Evolutionary conservation across 2,329 filamentous ascomycete species (phyloP).

Genomic region (Phoma sp.): DNA sequence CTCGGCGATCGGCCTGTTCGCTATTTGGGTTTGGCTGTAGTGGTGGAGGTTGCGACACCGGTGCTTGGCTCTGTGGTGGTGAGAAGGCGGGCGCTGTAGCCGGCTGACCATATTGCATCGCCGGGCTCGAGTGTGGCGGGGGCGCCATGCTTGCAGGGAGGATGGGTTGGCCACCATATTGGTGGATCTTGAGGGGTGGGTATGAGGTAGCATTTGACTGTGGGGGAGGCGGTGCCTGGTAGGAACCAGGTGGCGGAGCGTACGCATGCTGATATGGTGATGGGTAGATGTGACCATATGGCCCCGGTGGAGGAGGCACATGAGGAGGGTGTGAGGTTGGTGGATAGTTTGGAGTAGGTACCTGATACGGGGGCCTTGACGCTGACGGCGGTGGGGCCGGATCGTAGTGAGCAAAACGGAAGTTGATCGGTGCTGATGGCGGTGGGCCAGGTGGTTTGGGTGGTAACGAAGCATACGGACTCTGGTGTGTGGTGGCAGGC

Average conservation of each 20-base stretch:
- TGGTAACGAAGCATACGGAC: constrained; percentile 41
- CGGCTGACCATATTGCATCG: constrained; percentile 24
- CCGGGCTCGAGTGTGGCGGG: constrained; percentile 28
- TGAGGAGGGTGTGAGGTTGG: constrained; percentile 27
- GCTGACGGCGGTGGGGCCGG: constrained; percentile 32
- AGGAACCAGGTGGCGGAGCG: constrained; percentile 41
- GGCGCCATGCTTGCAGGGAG: constrained; percentile 48
- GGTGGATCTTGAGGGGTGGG: constrained; percentile 45
- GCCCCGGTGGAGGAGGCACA: constrained; percentile 26
- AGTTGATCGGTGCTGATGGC: constrained; percentile 37
- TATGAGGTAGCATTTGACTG: constrained; percentile 31
- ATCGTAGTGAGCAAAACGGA: constrained; percentile 46
- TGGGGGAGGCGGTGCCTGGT: constrained; percentile 42
- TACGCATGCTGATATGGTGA: constrained; percentile 39
- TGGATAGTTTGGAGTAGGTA: constrained; percentile 32
- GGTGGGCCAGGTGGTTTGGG: constrained; percentile 40
- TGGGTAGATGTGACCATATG: constrained; percentile 25
- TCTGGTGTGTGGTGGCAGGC: constrained; percentile 36
- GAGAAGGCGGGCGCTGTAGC: constrained; percentile 22
- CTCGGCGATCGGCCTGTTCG: constrained; percentile 27
- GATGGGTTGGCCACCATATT: constrained; percentile 51
- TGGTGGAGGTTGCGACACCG: constrained; percentile 8
- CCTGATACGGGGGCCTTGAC: constrained; percentile 27
- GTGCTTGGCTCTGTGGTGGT: constrained; percentile 27
- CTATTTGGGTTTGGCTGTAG: constrained; percentile 23